A percentile compares a stretch with the other conserved stretches of the same genome.
Evolutionary conservation across 305 asterid species (phyloP).

Genomic region (Plantago coronopus): DNA sequence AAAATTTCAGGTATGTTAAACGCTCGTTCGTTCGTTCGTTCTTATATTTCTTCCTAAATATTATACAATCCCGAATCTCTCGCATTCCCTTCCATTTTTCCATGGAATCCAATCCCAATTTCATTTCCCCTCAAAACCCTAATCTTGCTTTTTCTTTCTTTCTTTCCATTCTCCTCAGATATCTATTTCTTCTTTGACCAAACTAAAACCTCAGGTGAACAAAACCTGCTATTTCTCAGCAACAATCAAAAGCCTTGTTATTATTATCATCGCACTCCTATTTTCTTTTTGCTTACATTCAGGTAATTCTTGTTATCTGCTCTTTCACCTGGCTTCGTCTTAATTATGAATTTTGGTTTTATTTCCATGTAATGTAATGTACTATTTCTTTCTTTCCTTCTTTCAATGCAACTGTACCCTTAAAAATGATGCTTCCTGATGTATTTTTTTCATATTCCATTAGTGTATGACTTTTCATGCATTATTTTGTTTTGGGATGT

Average conservation of each 20-base stretch:
- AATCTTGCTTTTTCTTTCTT: neutral
- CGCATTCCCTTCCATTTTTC: slow-evolving; percentile 25
- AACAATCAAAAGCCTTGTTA: neutral
- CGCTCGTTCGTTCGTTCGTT: too few relatives aligned
- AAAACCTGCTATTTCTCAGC: neutral
- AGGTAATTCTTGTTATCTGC: neutral
- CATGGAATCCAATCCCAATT: slow-evolving; percentile 9
- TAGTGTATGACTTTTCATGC: too few relatives aligned
- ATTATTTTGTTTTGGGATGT: too few relatives aligned
- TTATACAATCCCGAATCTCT: slow-evolving; percentile 19
- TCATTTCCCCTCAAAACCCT: slow-evolving; percentile 23
- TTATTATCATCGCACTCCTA: too few relatives aligned
- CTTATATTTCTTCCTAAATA: too few relatives aligned
- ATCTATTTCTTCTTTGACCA: neutral
- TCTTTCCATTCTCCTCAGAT: neutral
- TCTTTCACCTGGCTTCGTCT: neutral
- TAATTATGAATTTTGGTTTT: neutral
- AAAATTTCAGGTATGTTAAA: neutral
- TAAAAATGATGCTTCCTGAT: slow-evolving; percentile 1
- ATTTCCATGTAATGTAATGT: neutral
- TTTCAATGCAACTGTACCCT: neutral
- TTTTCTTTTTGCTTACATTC: neutral
- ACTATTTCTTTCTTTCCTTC: too few relatives aligned
- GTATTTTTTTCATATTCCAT: neutral
- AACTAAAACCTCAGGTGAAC: slow-evolving; percentile 2